Percentiles rank a stretch among this genome's conserved stretches.
Evolutionary conservation across 2,329 filamentous ascomycete genomes (phyloP).

Genomic region (Plenodomus biglobosus): DNA sequence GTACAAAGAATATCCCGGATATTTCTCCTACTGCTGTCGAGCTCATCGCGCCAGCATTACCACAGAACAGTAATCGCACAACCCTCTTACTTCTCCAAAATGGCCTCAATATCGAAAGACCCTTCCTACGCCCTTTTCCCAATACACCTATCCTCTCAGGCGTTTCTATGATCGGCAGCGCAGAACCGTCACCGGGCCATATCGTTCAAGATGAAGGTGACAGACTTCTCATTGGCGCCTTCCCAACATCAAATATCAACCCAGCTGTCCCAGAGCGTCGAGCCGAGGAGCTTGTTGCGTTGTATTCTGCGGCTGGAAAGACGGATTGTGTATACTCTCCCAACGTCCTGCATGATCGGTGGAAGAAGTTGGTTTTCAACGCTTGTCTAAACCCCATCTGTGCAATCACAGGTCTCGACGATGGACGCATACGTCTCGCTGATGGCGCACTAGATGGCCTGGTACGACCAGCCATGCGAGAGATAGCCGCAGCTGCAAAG

Average conservation of each 20-base stretch:
- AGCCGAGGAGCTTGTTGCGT: constrained; percentile 49
- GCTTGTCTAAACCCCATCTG: constrained; percentile 57
- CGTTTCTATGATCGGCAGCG: constrained; percentile 56
- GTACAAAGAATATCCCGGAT: constrained; percentile 63
- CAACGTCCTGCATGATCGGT: constrained; percentile 50
- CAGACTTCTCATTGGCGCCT: constrained; percentile 54
- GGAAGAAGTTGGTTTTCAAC: constrained; percentile 57
- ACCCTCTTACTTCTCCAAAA: constrained; percentile 63
- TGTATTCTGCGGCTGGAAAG: constrained; percentile 54
- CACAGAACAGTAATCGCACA: constrained; percentile 50
- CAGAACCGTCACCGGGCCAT: constrained; percentile 51
- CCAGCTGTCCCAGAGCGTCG: constrained; percentile 25
- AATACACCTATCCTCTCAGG: constrained; percentile 56
- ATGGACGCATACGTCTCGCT: constrained; percentile 52
- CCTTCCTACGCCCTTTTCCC: constrained; percentile 55
- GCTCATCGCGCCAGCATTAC: constrained; percentile 56
- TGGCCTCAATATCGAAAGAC: constrained; percentile 64
- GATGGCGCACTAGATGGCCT: constrained; percentile 51
- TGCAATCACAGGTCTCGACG: constrained; percentile 56
- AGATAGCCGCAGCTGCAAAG: constrained; percentile 52
- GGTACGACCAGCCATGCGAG: constrained; percentile 57
- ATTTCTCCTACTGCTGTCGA: constrained; percentile 52
- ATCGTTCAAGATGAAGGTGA: constrained; percentile 59
- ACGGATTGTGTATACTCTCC: constrained; percentile 47
- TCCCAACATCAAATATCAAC: constrained; percentile 43